Conservation (phyloP, 495 filamentous ascomycete species). For the Penicillium alfredii region DNA sequence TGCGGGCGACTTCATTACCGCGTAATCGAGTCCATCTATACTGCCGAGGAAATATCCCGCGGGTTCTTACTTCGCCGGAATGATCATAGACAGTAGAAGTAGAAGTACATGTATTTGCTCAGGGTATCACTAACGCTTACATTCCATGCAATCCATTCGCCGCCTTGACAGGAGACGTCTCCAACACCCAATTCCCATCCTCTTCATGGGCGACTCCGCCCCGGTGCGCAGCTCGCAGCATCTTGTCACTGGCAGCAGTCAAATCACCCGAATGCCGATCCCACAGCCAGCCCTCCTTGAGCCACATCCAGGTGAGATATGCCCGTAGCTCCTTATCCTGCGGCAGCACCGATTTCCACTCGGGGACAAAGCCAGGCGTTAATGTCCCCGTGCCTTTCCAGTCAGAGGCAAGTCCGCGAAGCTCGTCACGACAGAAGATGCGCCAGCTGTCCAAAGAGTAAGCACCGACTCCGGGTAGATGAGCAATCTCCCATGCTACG, state of each 20-base stretch:
- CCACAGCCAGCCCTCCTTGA: conserved; percentile 79
- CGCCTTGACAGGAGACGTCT: conserved; percentile 33
- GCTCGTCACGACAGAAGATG: conserved; percentile 81
- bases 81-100: no score
- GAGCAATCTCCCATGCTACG: conserved; percentile 76
- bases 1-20: no score
- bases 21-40: no score
- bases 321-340: conserved; percentile 84
- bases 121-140: not conserved
- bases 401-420: conserved; percentile 55
- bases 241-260: conserved; percentile 47
- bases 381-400: conserved; percentile 49
- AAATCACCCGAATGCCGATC: conserved; percentile 64
- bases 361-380: conserved; percentile 37
- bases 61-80: no score
- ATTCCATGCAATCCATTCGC: conserved; percentile 25
- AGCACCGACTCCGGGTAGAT: conserved; percentile 73
- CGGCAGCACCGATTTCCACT: conserved; percentile 86
- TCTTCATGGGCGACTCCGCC: conserved; percentile 61
- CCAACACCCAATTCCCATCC: conserved; percentile 41
- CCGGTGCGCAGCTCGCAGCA: conserved; percentile 51
- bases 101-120: no score
- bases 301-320: conserved; percentile 87
- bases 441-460: conserved; percentile 92
- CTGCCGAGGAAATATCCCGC: no score